phyloP scores from a whole-genome alignment of 1,284 basidiomycete species.

The Irpex sp. region DNA sequence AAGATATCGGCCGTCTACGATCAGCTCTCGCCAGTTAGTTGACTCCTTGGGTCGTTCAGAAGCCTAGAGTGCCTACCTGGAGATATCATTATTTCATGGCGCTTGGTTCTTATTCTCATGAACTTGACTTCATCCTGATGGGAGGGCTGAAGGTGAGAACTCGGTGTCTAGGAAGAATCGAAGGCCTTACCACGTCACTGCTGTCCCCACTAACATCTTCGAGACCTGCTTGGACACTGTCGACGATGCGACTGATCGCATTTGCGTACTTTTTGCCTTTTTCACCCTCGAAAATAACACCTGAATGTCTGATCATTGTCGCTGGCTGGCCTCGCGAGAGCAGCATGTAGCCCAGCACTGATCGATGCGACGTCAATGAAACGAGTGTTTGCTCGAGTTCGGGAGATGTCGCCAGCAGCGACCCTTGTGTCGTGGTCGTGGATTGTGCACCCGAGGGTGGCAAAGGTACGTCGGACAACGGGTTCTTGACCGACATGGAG shows the following conservation, averaged over 20 bases:
- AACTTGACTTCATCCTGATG: slow-evolving; percentile 82
- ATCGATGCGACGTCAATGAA: slow-evolving; percentile 75
- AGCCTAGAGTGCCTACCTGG: slow-evolving; percentile 60
- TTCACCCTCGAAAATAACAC: slow-evolving; percentile 85
- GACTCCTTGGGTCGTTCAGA: background rate
- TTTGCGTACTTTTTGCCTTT: slow-evolving; percentile 78
- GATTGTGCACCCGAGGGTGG: background rate
- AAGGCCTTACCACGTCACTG: slow-evolving; percentile 41
- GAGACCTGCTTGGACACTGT: slow-evolving; percentile 69
- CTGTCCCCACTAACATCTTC: slow-evolving; percentile 63
- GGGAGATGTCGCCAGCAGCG: slow-evolving; percentile 48
- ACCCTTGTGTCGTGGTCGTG: slow-evolving; percentile 1
- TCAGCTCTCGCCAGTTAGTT: slow-evolving; percentile 4
- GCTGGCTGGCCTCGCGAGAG: slow-evolving; percentile 65
- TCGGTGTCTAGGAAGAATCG: background rate
- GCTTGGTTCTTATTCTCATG: slow-evolving; percentile 86
- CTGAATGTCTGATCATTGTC: slow-evolving; percentile 78
- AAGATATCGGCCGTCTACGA: slow-evolving; percentile 74
- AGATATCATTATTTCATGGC: slow-evolving; percentile 92
- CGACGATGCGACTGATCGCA: slow-evolving; percentile 76
- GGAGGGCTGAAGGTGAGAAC: background rate
- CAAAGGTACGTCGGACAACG: background rate
- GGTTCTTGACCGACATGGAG: slow-evolving; percentile 4
- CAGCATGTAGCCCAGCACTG: slow-evolving; percentile 86
- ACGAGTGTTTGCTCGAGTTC: slow-evolving; percentile 77